Conservation (phyloP, 2,329 filamentous ascomycete genomes). For the Aureobasidium namibiae region DNA sequence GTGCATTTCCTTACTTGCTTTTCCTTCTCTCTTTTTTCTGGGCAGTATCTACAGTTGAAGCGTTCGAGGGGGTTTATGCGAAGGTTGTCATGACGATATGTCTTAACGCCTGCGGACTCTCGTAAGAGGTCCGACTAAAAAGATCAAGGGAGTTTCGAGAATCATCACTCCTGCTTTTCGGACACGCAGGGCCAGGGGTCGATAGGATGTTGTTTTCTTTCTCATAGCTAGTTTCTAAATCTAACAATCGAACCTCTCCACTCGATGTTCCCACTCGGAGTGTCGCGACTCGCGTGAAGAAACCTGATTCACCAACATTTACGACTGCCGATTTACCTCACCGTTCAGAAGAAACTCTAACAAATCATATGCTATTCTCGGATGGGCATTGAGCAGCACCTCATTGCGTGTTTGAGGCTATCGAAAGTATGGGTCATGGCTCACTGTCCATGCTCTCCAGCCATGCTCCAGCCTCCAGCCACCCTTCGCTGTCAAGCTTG, state of each 20-base stretch:
- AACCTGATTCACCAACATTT: background rate
- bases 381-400: background rate
- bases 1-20: background rate
- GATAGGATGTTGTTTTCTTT: slow-evolving; percentile 3
- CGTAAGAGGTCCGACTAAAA: background rate
- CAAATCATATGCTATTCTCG: background rate
- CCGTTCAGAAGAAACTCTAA: background rate
- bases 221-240: slow-evolving; percentile 4
- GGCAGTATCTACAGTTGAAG: background rate
- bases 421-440: background rate
- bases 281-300: background rate
- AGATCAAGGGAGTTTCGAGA: background rate
- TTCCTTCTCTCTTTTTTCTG: background rate
- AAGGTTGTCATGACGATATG: slow-evolving; percentile 3
- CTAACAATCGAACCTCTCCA: background rate
- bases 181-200: background rate
- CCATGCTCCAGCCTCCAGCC: background rate
- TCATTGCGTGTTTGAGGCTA: background rate
- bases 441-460: background rate
- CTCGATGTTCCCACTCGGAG: too few species aligned
- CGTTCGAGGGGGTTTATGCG: background rate
- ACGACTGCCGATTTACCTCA: background rate
- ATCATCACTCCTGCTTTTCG: background rate
- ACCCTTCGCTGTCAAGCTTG: background rate
- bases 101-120: background rate